Base-by-base conservation (phyloP, 176 grass and related monocot species). In the Bothriochloa decipiens region DNA sequence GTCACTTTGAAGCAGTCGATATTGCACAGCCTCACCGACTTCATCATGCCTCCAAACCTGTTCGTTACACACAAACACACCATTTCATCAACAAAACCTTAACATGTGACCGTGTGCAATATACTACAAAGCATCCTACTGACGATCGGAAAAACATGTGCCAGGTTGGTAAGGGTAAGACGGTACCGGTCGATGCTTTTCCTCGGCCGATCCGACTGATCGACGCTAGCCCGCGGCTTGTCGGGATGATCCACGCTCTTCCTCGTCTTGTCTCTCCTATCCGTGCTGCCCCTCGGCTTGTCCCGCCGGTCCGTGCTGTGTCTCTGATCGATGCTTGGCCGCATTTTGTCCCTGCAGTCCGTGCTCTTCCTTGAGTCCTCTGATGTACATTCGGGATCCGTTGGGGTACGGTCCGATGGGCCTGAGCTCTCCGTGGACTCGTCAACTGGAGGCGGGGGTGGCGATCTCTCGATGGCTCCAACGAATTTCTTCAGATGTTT, bases 21-120 rank as follows among this genome's bases (percentile, higher is more conserved):
- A 50, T 94, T 97, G 74, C 95, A 91, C 62, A 94, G 70, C 50
- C 76, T 85, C 13, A 99, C 93, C 4, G 93, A 93, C 69, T 92
- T 99, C 90, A 99, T 94, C 93, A 99, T 92, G 81, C 93, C 96
- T 88, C 96, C 96, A 70, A 99, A 92, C 37, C 96, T 99, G 88
- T 68, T 72, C 0, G 6, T 11, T 1, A 28, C 3, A 27, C 42
- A 73, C 70, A 73, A 53, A 84, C 58, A 43, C 58, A 40, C 78
- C 66, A 70, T 36, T 65, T 50, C 3, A 89, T 36, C 60, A 86
- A 75, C 6, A 70, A 80, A 86, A 7, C 22, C 14, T 55, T 27
- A 15, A 65, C 39, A 55, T 29, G 9, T 18, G 9, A 75, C 29
- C 43, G n/a, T 47, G 29, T 18, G 23, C 22, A 3, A 55, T 53